A percentile compares a stretch with the other conserved stretches of the same genome.
Conservation (phyloP, 805 yeast species). For the Pichia sporocuriosa region DNA sequence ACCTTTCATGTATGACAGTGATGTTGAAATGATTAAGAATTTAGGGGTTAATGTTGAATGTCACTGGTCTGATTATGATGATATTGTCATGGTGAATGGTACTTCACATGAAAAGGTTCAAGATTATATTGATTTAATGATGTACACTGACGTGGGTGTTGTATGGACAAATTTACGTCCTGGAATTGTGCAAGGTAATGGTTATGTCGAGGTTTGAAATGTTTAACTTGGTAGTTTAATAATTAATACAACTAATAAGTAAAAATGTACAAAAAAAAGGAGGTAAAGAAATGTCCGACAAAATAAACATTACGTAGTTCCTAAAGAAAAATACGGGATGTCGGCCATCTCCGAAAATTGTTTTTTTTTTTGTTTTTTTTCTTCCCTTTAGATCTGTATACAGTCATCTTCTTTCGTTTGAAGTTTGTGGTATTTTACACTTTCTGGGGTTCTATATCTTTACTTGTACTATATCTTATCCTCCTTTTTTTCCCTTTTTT, state of each 20-base stretch:
- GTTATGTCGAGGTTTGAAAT: constrained; percentile 11
- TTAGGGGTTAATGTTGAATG: constrained; percentile 60
- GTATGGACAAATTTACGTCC: constrained; percentile 58
- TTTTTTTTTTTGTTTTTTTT: too few species aligned
- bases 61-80: constrained; percentile 72
- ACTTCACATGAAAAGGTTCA: constrained; percentile 40
- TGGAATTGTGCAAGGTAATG: constrained; percentile 57
- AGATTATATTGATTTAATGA: constrained; percentile 63
- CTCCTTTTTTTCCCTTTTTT: too few species aligned
- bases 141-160: constrained; percentile 58
- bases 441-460: too few species aligned
- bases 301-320: too few species aligned
- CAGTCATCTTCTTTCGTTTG: too few species aligned
- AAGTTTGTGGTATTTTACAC: too few species aligned
- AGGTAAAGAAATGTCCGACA: constrained; percentile 6
- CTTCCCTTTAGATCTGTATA: too few species aligned
- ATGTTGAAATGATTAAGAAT: constrained; percentile 24
- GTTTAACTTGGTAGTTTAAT: background rate
- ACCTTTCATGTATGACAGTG: constrained; percentile 47
- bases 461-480: too few species aligned
- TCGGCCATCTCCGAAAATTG: too few species aligned
- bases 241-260: background rate
- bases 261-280: too few species aligned
- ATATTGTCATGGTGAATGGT: constrained; percentile 34
- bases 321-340: background rate